Percentiles rank a stretch among this genome's conserved stretches.
Evolutionary conservation across 2,329 filamentous ascomycete genomes (phyloP).

Genomic region (Botrytis porri): DNA sequence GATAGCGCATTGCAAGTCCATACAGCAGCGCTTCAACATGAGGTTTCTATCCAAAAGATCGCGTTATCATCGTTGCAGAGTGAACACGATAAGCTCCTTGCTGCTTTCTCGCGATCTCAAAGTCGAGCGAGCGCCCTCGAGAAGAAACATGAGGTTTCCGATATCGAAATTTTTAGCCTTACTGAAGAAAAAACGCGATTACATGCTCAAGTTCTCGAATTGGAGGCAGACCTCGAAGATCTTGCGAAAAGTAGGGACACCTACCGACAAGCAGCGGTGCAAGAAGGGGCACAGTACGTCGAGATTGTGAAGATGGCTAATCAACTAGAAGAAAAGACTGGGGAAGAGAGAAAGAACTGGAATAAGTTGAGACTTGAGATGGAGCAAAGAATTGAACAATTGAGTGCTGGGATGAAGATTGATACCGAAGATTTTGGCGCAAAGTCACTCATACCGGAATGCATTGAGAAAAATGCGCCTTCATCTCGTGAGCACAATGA

Average conservation of each 20-base stretch:
- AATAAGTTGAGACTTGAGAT: conserved; percentile 31
- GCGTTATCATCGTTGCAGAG: conserved; percentile 51
- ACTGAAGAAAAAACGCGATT: conserved; percentile 50
- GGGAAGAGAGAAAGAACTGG: conserved; percentile 35
- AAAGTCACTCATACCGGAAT: background rate
- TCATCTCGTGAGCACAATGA: conserved; percentile 18
- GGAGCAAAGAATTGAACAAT: conserved; percentile 32
- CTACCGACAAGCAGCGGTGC: conserved; percentile 38
- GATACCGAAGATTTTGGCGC: background rate
- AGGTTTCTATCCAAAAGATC: conserved; percentile 52
- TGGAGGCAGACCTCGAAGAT: conserved; percentile 51
- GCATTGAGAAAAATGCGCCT: background rate
- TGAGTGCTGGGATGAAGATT: conserved; percentile 21
- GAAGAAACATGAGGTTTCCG: conserved; percentile 49
- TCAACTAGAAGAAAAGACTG: conserved; percentile 34
- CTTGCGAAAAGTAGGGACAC: conserved; percentile 48
- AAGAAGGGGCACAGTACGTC: conserved; percentile 38
- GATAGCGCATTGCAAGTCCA: conserved; percentile 35
- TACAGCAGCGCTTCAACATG: conserved; percentile 47
- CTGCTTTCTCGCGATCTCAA: conserved; percentile 50
- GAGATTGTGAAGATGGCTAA: conserved; percentile 38
- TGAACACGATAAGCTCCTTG: conserved; percentile 52
- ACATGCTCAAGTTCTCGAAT: conserved; percentile 44
- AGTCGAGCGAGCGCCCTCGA: conserved; percentile 49
- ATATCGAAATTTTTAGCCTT: conserved; percentile 50